Conservation (phyloP, 2,329 filamentous ascomycete genomes). For the Sclerotinia sclerotiorum region DNA sequence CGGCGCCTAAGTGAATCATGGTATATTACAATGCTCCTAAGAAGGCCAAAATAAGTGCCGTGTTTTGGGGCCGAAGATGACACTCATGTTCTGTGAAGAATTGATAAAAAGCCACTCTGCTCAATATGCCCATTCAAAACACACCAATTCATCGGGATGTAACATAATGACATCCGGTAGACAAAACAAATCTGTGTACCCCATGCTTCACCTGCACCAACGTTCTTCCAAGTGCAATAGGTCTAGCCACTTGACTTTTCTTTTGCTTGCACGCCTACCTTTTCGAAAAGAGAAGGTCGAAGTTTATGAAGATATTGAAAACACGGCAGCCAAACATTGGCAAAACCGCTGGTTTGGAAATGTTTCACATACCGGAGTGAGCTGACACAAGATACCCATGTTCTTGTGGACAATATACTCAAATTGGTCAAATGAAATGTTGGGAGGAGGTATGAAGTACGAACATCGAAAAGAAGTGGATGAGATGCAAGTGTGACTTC, state of each 20-base stretch:
- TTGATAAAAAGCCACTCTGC: not conserved
- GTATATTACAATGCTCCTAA: not conserved
- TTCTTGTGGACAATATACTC: not conserved
- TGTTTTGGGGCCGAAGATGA: conserved; percentile 8
- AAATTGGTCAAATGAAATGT: not conserved
- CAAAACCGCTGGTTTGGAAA: not conserved
- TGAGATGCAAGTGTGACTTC: not conserved
- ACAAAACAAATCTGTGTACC: not conserved
- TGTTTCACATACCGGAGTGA: not conserved
- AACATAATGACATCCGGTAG: not conserved
- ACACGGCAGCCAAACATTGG: not conserved
- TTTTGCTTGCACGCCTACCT: not conserved
- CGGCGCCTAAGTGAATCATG: not conserved
- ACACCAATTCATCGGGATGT: not conserved
- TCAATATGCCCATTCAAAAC: not conserved
- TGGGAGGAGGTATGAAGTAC: not conserved
- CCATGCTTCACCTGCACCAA: not conserved
- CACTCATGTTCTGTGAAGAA: not conserved
- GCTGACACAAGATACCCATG: not conserved
- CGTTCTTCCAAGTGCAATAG: not conserved
- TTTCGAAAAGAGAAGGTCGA: not conserved
- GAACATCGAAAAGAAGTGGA: not conserved
- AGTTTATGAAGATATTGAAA: not conserved
- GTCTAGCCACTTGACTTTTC: not conserved
- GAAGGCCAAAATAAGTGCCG: not conserved